Evolutionary conservation across 139 green algal species (phyloP), one percentile per base, ranked within the genome.

Genomic region (Chlorella sp.): DNA sequence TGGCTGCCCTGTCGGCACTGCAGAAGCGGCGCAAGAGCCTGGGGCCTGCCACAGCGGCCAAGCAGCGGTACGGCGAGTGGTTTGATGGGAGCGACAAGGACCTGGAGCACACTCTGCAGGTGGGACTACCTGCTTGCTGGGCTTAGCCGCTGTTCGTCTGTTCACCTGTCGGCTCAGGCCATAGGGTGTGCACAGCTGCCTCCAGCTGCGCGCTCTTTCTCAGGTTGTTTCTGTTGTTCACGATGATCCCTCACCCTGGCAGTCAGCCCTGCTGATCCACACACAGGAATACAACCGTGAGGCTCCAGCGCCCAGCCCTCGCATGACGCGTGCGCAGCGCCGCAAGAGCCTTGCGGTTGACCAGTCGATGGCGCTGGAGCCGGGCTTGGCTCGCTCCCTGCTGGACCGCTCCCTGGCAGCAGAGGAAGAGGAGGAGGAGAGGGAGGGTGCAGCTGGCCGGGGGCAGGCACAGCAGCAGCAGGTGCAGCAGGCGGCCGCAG

Each of bases 41-140:
- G 80, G 57, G 81, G 32, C 65, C 81, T 36, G 38, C 32, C 25
- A 30, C 76, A 11, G 76, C 55, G 0, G 70, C 30, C 41, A 72
- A 83, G 25, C 30, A 84, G 47, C 86, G 86, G 13, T 90, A 71
- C 38, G 86, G 86, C 23, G 68, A 81, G 26, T 90, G 74, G 81
- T 90, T 87, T 80, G 57, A 84, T 30, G 86, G 86, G 0, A 75
- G 78, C 36, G 86, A 90, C 30, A 30, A 65, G 18, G 80, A 90
- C 28, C 73, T 90, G 63, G 86, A 90, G 36, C 9, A 69, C 26
- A 85, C 71, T 25, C 62, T 90, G 81, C 32, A 56, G 44, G 67
- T 65, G 60, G 38, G 74, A 23, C 25, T 41, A 16, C 60, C 30
- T 18, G 25, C 60, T 32, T 51, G 44, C 44, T 51, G 44, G 44